Evolutionary conservation across 495 filamentous ascomycete species (phyloP), one percentile per base, ranked within the genome.

Genomic region (Pyronema omphalodes): DNA sequence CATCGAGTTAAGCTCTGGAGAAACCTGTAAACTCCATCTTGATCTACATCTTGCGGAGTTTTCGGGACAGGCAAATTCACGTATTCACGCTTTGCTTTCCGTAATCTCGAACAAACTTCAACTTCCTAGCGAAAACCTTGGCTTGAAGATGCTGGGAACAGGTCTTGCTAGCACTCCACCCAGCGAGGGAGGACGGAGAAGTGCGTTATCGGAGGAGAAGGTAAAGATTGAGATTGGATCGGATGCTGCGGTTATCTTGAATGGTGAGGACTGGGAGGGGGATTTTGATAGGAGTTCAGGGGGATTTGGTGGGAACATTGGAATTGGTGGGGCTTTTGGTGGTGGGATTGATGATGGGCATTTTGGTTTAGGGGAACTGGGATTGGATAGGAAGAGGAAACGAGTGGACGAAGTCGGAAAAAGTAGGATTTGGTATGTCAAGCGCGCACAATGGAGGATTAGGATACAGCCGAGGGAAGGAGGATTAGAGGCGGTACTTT

Each of bases 81-180:
- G 84, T 51, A 75, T 96, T 18, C 73, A 76, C 4, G 78, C 76
- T 44, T 68, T 96, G 18, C 77, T 93, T 46, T 80, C 87, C 58
- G 80, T 89, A 3, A 73, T 94, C 6, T 78, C 84, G 18, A 83
- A 83, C 40, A 93, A 91, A 65, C 77, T 88, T 57, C 82, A 82
- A 52, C 64, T 86, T 1, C 79, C 82, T 1, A 60, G 63, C 40
- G 47, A 58, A 33, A 79, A 80, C 0, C 66, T 86, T 6, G 85
- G 84, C 9, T 63, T 86, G 39, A 70, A 85, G 62, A 80, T 85
- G 69, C 62, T 75, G 52, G 74, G 44, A 56, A 70, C 35, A 72
- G 74, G 44, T 71, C 71, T 36, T 63, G 70, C 54, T 67, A 67
- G 55, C 67, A 78, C 61, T 72, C 81, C 7, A 3, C 70, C 77